Percentiles rank a stretch among this genome's conserved stretches.
Evolutionary conservation across 192 early-diverging fungal genomes (phyloP).

Genomic region (Mortierella claussenii): DNA sequence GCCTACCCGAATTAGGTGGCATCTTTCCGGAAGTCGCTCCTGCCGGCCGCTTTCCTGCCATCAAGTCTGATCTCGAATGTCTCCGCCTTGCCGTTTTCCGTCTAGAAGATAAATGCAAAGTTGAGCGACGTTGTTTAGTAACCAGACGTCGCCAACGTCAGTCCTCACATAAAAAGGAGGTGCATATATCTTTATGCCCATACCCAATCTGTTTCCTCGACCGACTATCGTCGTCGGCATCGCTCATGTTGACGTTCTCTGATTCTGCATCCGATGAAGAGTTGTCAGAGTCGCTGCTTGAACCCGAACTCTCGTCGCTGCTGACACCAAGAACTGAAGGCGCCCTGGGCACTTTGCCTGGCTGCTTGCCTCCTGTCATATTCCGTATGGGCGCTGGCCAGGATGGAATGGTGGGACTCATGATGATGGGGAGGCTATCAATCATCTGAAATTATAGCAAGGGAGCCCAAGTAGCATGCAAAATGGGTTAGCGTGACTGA

Average conservation of each 20-base stretch:
- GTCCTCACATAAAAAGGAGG: no score
- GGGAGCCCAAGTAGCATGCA: no score
- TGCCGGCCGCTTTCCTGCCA: constrained; percentile 27
- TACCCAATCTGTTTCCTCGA: constrained; percentile 40
- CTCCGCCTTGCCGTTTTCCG: constrained; percentile 32
- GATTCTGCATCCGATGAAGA: constrained; percentile 23
- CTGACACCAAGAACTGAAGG: constrained; percentile 10
- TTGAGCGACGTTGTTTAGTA: no score
- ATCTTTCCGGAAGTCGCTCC: constrained; percentile 15
- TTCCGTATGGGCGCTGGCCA: constrained; percentile 24
- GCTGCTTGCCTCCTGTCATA: constrained; percentile 42
- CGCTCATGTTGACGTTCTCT: constrained; percentile 16
- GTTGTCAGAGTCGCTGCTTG: constrained; percentile 36
- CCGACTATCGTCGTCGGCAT: constrained; percentile 10
- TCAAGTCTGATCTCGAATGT: constrained; percentile 13
- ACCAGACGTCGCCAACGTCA: no score
- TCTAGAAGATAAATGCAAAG: constrained; percentile 6
- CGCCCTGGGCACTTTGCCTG: constrained; percentile 38
- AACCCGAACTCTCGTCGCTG: constrained; percentile 36
- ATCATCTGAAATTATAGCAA: constrained; percentile 14
- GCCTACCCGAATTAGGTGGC: constrained; percentile 13
- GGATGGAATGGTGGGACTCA: constrained; percentile 29
- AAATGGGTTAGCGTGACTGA: no score
- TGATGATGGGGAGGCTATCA: constrained; percentile 22
- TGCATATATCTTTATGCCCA: no score